Evolutionary conservation across 805 yeast species (phyloP).

Genomic region (Yarrowia deformans): DNA sequence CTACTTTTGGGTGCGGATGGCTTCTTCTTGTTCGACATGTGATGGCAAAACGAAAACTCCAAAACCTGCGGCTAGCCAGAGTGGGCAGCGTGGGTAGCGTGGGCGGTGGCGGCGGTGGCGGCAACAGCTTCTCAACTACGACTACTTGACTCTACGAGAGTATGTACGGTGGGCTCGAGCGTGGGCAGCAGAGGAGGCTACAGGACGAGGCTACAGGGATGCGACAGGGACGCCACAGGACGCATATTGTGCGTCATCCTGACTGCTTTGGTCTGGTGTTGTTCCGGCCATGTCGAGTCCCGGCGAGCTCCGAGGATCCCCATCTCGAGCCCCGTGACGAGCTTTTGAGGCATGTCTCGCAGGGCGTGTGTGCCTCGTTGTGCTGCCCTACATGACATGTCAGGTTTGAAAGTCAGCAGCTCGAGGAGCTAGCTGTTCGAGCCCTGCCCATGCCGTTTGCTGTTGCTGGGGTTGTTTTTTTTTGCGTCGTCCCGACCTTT

Average conservation of each 20-base stretch:
- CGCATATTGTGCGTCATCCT: conserved; percentile 1
- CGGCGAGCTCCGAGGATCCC: too few species aligned
- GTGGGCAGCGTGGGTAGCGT: too few species aligned
- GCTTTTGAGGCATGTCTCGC: background rate
- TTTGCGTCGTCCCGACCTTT: background rate
- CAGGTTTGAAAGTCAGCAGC: background rate
- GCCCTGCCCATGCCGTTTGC: conserved; percentile 2
- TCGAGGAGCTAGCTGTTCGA: conserved; percentile 5
- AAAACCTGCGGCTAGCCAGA: too few species aligned
- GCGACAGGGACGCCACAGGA: background rate
- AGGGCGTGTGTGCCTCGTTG: too few species aligned
- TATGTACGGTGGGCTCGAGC: too few species aligned
- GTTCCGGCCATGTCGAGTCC: too few species aligned
- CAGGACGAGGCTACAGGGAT: background rate
- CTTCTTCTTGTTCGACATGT: conserved; percentile 3
- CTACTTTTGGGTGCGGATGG: conserved; percentile 2
- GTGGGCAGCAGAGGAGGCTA: background rate
- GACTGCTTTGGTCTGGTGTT: too few species aligned
- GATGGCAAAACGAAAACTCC: background rate
- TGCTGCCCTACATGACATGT: too few species aligned
- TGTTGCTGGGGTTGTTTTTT: background rate
- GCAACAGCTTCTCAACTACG: too few species aligned
- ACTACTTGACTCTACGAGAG: too few species aligned
- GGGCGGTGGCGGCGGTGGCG: too few species aligned
- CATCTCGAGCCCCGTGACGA: too few species aligned